Percentiles rank a stretch among this genome's conserved stretches.
Conservation (phyloP, 371 early-diverging fungal genomes). For the Syncephalastrum racemosum region DNA sequence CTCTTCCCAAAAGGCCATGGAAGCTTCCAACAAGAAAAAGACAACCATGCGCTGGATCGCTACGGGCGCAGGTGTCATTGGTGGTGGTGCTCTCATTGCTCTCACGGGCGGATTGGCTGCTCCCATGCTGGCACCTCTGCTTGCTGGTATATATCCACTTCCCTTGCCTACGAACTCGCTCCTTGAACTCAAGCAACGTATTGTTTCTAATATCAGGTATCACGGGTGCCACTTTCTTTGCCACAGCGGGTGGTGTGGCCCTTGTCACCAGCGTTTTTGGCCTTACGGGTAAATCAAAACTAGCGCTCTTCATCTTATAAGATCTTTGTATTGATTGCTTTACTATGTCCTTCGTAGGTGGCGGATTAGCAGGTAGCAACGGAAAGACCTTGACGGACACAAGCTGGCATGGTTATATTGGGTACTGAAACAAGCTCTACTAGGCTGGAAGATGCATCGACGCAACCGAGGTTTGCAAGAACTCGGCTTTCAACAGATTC, state of each 20-base stretch:
- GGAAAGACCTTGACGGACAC: background rate
- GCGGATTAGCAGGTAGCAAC: conserved; percentile 55
- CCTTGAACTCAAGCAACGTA: background rate
- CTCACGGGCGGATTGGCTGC: conserved; percentile 71
- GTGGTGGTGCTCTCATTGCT: conserved; percentile 66
- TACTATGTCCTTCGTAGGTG: conserved; percentile 30
- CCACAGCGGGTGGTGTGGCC: conserved; percentile 62
- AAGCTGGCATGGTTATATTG: background rate
- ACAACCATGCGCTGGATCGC: conserved; percentile 56
- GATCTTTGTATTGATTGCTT: background rate
- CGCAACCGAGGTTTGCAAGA: conserved; percentile 53
- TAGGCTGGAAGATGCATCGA: conserved; percentile 56
- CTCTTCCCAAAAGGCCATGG: conserved; percentile 47
- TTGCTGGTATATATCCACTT: conserved; percentile 28
- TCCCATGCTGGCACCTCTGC: conserved; percentile 58
- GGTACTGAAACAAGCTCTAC: background rate
- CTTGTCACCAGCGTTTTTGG: conserved; percentile 67
- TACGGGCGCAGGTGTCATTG: conserved; percentile 59
- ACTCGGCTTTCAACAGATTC: conserved; percentile 58
- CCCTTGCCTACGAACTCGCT: background rate
- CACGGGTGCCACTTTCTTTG: conserved; percentile 60
- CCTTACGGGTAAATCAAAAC: conserved; percentile 34
- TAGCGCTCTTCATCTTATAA: background rate
- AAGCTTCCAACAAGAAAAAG: conserved; percentile 51
- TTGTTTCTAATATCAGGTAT: conserved; percentile 29